Evolutionary conservation across 129 eudicot genomes (phyloP), one percentile per base, ranked within the genome.

Genomic region (Solidago caesia): DNA sequence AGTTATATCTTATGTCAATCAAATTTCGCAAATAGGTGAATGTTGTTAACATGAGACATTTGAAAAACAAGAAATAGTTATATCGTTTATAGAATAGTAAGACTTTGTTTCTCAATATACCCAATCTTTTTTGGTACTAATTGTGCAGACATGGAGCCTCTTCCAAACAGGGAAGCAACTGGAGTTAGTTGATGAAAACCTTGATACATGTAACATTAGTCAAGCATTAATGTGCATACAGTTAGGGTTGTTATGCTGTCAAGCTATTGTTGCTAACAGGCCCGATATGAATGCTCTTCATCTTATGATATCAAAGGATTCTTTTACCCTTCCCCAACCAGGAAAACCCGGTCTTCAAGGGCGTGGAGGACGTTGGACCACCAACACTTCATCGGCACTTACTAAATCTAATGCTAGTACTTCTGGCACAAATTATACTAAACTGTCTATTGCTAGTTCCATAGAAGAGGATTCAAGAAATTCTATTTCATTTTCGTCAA

Each of bases 281-380:
- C 98, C 96, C 3, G 91, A 88, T 83, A 89, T 92, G 96, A 92
- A 91, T 56, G 44, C 82, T 12, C 73, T 89, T 8, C 81, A 89
- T 56, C 87, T 92, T 41, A 85, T 81, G 88, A 43, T 92, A 49
- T 89, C 89, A 29, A 79, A 90, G 43, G 95, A 86, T 51, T 92
- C 98, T 5, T 87, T 87, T 80, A 79, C 74, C 62, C 70, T 92
- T 65, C 90, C 96, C 5, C 70, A 4, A 15, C 96, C 96, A 0
- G 95, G 95, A 69, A 80, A 75, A 70, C 98, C 98, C 4, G 98
- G 88, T 56, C 65, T 84, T 73, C 94, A 89, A 44, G 98, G 98
- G 44, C 98, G 98, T 53, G 79, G 57, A 57, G 93, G 96, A 33
- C 74, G 66, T 47, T 79, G 84, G 84, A 75, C 84, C 16, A 75